These are phyloP conservation scores for Funneliformis caledonium DNA, from an alignment of 371 early-diverging fungal species.

Conservation along the genomic window DNA sequence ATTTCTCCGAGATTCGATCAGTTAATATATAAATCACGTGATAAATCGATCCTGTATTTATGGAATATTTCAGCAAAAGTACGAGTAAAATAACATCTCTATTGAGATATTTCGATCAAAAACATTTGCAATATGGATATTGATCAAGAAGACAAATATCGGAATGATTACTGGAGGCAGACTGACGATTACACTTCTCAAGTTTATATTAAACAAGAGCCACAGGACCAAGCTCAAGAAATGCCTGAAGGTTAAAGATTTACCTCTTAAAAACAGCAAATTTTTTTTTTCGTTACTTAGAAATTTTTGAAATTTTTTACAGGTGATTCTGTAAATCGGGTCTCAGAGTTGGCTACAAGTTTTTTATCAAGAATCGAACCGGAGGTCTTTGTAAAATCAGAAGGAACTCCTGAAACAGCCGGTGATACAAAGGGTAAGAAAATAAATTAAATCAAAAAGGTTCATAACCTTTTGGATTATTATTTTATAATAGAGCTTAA, in stretches of 20 bases:
- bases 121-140: background rate
- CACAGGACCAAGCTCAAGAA: conserved; percentile 16
- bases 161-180: background rate
- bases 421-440: background rate
- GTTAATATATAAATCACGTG: too few relatives aligned
- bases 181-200: background rate
- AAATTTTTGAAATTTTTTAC: background rate
- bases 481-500: background rate
- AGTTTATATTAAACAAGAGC: background rate
- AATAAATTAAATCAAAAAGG: background rate
- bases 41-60: too few relatives aligned
- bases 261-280: too few relatives aligned
- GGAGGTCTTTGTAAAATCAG: background rate
- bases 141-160: background rate
- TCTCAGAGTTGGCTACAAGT: conserved; percentile 16
- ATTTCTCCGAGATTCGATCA: too few relatives aligned
- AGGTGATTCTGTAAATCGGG: conserved; percentile 1
- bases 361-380: background rate
- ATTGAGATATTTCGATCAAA: background rate
- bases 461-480: background rate
- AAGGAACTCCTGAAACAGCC: background rate
- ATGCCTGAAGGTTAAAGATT: background rate
- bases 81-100: background rate
- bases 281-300: background rate
- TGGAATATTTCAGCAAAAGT: background rate